Evolutionary conservation across 495 filamentous ascomycete genomes (phyloP).

Genomic region (Chaetomium tenue): DNA sequence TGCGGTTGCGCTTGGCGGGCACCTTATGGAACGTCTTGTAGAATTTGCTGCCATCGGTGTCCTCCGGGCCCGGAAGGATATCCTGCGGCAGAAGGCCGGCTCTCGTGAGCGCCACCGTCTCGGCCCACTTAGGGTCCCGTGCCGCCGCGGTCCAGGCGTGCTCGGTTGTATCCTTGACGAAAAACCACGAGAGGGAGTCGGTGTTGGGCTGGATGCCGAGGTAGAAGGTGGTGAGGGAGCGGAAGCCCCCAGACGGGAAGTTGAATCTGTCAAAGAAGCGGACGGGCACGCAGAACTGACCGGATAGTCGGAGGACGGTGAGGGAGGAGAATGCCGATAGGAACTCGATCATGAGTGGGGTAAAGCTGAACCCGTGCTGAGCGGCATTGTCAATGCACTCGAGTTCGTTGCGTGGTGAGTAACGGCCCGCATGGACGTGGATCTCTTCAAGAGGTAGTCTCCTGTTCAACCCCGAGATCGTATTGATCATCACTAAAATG

Average conservation of each 20-base stretch:
- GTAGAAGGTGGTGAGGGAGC: background rate
- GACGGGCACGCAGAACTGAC: constrained; percentile 1
- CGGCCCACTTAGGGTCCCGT: background rate
- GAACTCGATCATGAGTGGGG: background rate
- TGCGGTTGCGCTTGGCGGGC: background rate
- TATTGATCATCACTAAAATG: too few species aligned
- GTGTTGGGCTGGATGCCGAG: background rate
- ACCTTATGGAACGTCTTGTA: background rate
- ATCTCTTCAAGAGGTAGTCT: background rate
- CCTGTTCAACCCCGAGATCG: too few species aligned
- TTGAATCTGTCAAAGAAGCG: background rate
- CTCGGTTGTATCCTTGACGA: background rate
- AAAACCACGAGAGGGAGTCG: background rate
- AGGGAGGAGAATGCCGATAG: background rate
- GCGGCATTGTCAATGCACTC: background rate
- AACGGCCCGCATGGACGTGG: background rate
- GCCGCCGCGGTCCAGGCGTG: background rate
- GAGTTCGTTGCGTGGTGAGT: background rate
- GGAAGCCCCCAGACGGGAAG: background rate
- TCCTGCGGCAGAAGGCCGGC: background rate
- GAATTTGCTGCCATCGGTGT: background rate
- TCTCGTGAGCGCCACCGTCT: background rate
- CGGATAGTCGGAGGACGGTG: background rate
- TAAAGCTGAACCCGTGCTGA: too few species aligned
- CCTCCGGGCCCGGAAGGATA: background rate